Conservation (phyloP, 345 rosid genomes). For the Lepidium africanum region DNA sequence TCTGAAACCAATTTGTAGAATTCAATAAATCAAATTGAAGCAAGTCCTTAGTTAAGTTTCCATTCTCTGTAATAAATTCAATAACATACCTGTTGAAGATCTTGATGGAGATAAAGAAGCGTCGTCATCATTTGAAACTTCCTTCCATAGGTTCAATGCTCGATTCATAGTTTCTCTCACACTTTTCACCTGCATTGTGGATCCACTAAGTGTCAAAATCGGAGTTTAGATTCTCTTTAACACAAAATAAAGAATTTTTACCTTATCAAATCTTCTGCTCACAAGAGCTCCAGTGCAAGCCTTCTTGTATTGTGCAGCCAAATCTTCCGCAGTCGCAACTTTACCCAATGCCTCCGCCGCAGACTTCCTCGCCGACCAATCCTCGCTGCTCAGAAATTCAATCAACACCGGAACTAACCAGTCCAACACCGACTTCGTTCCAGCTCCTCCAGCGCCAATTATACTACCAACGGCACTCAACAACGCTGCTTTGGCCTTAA, state of each 20-base stretch:
- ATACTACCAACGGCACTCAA: constrained; percentile 65
- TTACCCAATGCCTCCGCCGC: constrained; percentile 86
- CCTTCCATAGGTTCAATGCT: constrained; percentile 69
- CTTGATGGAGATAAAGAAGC: constrained; percentile 27
- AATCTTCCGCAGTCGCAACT: constrained; percentile 59
- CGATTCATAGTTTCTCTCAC: constrained; percentile 88
- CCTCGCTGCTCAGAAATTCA: constrained; percentile 67
- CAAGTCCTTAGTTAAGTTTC: background rate
- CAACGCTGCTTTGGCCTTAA: constrained; percentile 65
- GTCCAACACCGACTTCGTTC: constrained; percentile 48
- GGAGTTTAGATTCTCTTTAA: background rate
- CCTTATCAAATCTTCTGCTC: constrained; percentile 88
- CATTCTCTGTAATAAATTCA: background rate
- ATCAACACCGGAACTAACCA: constrained; percentile 62
- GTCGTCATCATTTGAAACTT: constrained; percentile 47
- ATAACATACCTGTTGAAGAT: constrained; percentile 22
- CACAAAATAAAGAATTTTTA: constrained; percentile 7
- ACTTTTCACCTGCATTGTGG: constrained; percentile 49
- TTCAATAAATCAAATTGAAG: background rate
- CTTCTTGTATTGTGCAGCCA: constrained; percentile 47
- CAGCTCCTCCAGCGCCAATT: constrained; percentile 59
- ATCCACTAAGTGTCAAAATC: background rate
- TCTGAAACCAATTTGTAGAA: constrained; percentile 35
- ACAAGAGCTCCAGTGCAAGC: constrained; percentile 50
- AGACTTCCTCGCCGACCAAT: constrained; percentile 87